A percentile compares a stretch with the other conserved stretches of the same genome.
phyloP scores from a whole-genome alignment of 129 eudicot species.

The Gnaphalium uliginosum region DNA sequence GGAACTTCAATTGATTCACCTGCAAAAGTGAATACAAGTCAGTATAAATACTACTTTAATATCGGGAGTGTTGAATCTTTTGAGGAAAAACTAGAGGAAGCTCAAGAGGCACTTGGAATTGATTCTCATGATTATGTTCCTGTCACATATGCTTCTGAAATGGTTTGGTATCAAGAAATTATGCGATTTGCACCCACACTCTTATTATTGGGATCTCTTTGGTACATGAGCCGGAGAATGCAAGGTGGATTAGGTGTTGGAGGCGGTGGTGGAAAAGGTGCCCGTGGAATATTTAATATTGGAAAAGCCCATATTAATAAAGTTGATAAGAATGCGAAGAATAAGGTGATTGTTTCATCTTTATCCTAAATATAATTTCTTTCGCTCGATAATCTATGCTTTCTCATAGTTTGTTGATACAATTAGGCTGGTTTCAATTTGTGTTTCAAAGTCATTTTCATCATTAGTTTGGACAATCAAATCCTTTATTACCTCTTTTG shows the following conservation, averaged over 20 bases:
- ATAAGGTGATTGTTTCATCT: conserved; percentile 51
- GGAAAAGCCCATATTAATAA: conserved; percentile 72
- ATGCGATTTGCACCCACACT: conserved; percentile 72
- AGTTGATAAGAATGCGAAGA: conserved; percentile 72
- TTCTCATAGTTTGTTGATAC: conserved; percentile 1
- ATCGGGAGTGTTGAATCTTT: conserved; percentile 72
- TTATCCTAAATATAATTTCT: background rate
- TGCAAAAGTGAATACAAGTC: conserved; percentile 49
- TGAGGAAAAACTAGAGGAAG: conserved; percentile 79
- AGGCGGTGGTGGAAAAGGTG: conserved; percentile 75
- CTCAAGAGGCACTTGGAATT: conserved; percentile 64
- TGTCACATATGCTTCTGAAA: conserved; percentile 63
- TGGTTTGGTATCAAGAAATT: conserved; percentile 72
- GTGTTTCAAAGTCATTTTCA: background rate
- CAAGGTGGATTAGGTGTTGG: conserved; percentile 76
- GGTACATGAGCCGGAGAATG: conserved; percentile 68
- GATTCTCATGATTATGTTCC: conserved; percentile 67
- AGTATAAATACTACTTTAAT: conserved; percentile 60
- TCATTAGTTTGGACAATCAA: background rate
- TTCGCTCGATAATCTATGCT: background rate
- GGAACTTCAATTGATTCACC: conserved; percentile 49
- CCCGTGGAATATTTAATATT: conserved; percentile 72
- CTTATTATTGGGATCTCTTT: conserved; percentile 60
- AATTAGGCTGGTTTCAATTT: background rate
- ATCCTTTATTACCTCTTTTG: background rate